phyloP scores from a whole-genome alignment of 2,329 filamentous ascomycete genomes.

The Colletotrichum liriopes region DNA sequence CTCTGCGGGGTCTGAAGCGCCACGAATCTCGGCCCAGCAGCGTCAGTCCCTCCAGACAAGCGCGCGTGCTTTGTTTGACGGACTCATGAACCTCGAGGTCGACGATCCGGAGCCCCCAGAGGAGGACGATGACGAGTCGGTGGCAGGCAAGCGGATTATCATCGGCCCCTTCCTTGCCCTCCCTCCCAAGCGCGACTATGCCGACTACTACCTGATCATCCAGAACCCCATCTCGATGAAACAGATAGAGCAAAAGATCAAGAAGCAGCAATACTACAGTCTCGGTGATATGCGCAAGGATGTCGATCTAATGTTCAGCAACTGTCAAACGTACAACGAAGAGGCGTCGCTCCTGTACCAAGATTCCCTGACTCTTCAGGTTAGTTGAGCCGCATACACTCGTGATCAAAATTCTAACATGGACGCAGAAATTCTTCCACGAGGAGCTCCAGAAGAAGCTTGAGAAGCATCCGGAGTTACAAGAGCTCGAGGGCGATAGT shows the following conservation, averaged over 20 bases:
- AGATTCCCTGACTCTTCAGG: slow-evolving; percentile 94
- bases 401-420: slow-evolving; percentile 52
- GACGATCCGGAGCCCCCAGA: slow-evolving; percentile 74
- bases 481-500: slow-evolving; percentile 66
- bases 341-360: slow-evolving; percentile 92
- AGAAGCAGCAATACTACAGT: slow-evolving; percentile 91
- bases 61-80: slow-evolving; percentile 83
- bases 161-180: slow-evolving; percentile 96
- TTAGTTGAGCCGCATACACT: slow-evolving; percentile 56
- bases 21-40: slow-evolving; percentile 75
- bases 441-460: slow-evolving; percentile 68
- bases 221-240: slow-evolving; percentile 96
- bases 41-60: slow-evolving; percentile 86
- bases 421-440: slow-evolving; percentile 69
- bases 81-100: slow-evolving; percentile 87
- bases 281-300: slow-evolving; percentile 87
- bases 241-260: slow-evolving; percentile 94
- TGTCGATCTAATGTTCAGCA: slow-evolving; percentile 86
- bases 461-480: slow-evolving; percentile 68
- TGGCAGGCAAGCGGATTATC: slow-evolving; percentile 80
- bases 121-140: slow-evolving; percentile 71
- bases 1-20: slow-evolving; percentile 50
- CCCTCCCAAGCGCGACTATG: slow-evolving; percentile 89
- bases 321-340: slow-evolving; percentile 97
- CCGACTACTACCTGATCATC: slow-evolving; percentile 96